phyloP scores from a whole-genome alignment of 805 yeast genomes.

The Yamadazyma scolyti region DNA sequence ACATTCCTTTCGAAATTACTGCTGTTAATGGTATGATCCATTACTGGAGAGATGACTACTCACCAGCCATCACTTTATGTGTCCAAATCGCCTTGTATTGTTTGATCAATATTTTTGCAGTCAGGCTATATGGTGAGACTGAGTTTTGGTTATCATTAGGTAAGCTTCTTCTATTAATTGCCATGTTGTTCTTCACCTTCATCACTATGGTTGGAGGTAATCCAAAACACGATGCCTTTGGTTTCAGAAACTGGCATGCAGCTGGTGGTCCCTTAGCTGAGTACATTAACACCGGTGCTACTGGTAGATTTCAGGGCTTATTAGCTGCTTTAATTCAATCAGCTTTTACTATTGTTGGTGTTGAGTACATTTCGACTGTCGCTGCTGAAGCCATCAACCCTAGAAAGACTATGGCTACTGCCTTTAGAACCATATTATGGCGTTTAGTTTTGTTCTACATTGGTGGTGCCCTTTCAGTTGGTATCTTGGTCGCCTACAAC shows the following conservation, averaged over 20 bases:
- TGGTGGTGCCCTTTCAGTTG: slow-evolving; percentile 41
- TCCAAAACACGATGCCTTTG: slow-evolving; percentile 30
- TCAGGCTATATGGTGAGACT: slow-evolving; percentile 47
- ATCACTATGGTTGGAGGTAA: slow-evolving; percentile 37
- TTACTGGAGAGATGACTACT: slow-evolving; percentile 47
- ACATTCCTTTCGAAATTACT: slow-evolving; percentile 47
- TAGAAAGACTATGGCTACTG: slow-evolving; percentile 34
- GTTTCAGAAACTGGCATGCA: slow-evolving; percentile 32
- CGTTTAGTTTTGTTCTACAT: slow-evolving; percentile 43
- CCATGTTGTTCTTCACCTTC: slow-evolving; percentile 34
- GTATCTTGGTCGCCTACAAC: slow-evolving; percentile 34
- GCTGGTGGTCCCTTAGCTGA: slow-evolving; percentile 39
- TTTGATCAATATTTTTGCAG: slow-evolving; percentile 43
- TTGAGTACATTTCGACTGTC: slow-evolving; percentile 43
- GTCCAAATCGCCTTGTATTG: slow-evolving; percentile 42
- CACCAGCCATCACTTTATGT: slow-evolving; percentile 44
- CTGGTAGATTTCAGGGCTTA: slow-evolving; percentile 42
- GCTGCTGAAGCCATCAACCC: slow-evolving; percentile 44
- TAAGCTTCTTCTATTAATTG: slow-evolving; percentile 34
- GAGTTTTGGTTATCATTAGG: slow-evolving; percentile 45
- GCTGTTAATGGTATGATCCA: slow-evolving; percentile 53
- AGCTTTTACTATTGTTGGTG: slow-evolving; percentile 39
- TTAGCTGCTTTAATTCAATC: slow-evolving; percentile 36
- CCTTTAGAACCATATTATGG: slow-evolving; percentile 40
- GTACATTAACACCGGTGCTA: slow-evolving; percentile 29